Percentiles rank a stretch among this genome's conserved stretches.
These are phyloP conservation scores for Tetrahymena borealis DNA, from an alignment of 73 alveolate species.

Conservation along the genomic window DNA sequence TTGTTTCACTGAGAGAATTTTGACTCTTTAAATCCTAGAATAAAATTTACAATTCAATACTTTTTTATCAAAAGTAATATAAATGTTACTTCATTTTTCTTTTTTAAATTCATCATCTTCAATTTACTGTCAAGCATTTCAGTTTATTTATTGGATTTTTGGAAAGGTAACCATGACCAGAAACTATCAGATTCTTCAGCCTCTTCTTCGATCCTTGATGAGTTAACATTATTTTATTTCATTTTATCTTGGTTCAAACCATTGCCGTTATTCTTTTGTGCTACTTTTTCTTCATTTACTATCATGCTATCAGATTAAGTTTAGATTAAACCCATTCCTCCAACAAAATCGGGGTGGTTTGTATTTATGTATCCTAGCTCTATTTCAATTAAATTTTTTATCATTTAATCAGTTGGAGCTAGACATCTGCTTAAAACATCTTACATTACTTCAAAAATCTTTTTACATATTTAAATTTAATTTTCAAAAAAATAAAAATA, in stretches of 20 bases:
- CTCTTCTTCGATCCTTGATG: slow-evolving; percentile 23
- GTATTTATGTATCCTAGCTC: slow-evolving; percentile 77
- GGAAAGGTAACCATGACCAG: slow-evolving; percentile 23
- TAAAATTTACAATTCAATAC: not conserved
- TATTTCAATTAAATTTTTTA: slow-evolving; percentile 54
- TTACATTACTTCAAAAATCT: slow-evolving; percentile 55
- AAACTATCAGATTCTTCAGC: slow-evolving; percentile 5
- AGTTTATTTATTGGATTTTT: not conserved
- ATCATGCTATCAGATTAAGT: slow-evolving; percentile 38
- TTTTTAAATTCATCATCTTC: slow-evolving; percentile 8
- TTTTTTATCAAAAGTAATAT: not conserved
- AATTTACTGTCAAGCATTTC: not conserved
- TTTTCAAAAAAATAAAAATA: not conserved
- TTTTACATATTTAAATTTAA: not conserved
- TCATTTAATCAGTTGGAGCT: slow-evolving; percentile 56
- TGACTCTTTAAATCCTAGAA: not conserved
- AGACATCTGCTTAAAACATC: slow-evolving; percentile 54
- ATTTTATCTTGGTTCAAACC: slow-evolving; percentile 13
- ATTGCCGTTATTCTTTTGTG: not conserved
- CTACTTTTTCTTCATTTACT: slow-evolving; percentile 18
- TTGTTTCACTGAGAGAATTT: not conserved
- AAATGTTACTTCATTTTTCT: not conserved
- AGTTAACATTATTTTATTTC: slow-evolving; percentile 4
- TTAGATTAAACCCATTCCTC: slow-evolving; percentile 54
- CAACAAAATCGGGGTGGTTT: slow-evolving; percentile 78